These are phyloP conservation scores for Ganoderma boninense DNA, from an alignment of 1,284 basidiomycete species.

Conservation along the genomic window DNA sequence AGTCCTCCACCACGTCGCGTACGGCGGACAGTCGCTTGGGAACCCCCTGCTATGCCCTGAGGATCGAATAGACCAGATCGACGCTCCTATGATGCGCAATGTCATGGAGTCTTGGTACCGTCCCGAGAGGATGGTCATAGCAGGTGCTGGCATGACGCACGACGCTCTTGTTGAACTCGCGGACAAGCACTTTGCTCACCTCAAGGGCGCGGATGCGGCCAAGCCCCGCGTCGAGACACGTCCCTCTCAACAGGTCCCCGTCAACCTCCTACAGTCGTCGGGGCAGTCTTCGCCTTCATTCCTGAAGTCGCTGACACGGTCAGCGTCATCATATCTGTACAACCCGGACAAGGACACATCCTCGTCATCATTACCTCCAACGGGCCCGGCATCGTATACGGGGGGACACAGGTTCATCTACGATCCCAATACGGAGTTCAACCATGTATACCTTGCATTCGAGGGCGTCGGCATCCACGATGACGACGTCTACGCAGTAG, in stretches of 20 bases:
- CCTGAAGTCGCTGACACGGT: slow-evolving; percentile 74
- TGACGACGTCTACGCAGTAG: slow-evolving; percentile 93
- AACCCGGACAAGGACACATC: slow-evolving; percentile 48
- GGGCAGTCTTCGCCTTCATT: slow-evolving; percentile 62
- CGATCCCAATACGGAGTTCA: slow-evolving; percentile 80
- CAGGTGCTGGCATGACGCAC: slow-evolving; percentile 93
- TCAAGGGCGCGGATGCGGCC: slow-evolving; percentile 52
- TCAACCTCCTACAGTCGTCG: slow-evolving; percentile 56
- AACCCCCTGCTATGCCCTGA: slow-evolving; percentile 92
- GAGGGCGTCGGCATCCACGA: slow-evolving; percentile 95
- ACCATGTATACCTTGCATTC: slow-evolving; percentile 93
- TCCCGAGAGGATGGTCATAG: slow-evolving; percentile 94
- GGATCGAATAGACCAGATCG: slow-evolving; percentile 80
- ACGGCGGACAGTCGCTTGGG: slow-evolving; percentile 81
- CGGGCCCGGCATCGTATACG: slow-evolving; percentile 73
- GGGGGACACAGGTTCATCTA: slow-evolving; percentile 86
- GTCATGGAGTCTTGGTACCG: slow-evolving; percentile 89
- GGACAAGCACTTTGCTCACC: slow-evolving; percentile 84
- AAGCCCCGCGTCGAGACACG: slow-evolving; percentile 39
- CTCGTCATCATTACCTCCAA: slow-evolving; percentile 41
- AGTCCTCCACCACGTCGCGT: slow-evolving; percentile 89
- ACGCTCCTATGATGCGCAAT: slow-evolving; percentile 68
- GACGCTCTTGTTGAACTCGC: slow-evolving; percentile 87
- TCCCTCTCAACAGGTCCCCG: slow-evolving; percentile 36
- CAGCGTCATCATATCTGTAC: slow-evolving; percentile 71